A percentile compares a stretch with the other conserved stretches of the same genome.
Evolutionary conservation across 306 rosid genomes (phyloP).

Genomic region (Quercus gilva): DNA sequence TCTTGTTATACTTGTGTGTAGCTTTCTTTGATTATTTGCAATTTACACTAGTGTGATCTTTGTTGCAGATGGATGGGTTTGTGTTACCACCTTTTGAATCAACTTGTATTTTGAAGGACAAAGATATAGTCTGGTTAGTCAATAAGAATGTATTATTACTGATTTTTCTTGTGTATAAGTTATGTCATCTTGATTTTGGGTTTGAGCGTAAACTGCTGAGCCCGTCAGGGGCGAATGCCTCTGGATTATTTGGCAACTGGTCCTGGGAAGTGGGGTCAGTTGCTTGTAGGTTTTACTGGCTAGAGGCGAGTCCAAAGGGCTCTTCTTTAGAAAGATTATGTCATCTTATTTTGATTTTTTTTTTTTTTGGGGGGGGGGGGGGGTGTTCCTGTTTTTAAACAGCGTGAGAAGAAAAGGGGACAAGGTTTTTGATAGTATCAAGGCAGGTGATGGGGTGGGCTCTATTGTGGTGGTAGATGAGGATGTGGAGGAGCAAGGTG

Average conservation of each 20-base stretch:
- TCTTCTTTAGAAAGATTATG: neutral
- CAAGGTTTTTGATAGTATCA: constrained; percentile 4
- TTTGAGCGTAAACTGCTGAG: too few species aligned
- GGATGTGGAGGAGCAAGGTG: constrained; percentile 23
- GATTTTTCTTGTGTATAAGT: neutral
- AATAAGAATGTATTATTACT: neutral
- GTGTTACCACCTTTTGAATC: constrained; percentile 91
- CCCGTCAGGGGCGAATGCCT: too few species aligned
- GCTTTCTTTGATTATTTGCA: neutral
- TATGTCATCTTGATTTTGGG: neutral
- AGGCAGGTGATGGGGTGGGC: constrained; percentile 32
- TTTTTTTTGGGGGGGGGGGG: too few species aligned
- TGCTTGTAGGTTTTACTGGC: too few species aligned
- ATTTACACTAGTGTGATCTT: constrained; percentile 1
- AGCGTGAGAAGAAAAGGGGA: constrained; percentile 69
- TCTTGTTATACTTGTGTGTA: neutral
- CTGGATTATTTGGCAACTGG: too few species aligned
- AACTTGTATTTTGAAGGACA: constrained; percentile 73
- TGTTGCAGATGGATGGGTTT: constrained; percentile 85
- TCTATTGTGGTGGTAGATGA: constrained; percentile 22
- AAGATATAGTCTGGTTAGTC: constrained; percentile 72
- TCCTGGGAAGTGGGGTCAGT: too few species aligned
- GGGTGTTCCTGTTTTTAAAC: neutral
- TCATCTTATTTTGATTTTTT: neutral
- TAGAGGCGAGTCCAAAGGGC: too few species aligned